Conservation (phyloP, 495 filamentous ascomycete species). For the Podospora comata region DNA sequence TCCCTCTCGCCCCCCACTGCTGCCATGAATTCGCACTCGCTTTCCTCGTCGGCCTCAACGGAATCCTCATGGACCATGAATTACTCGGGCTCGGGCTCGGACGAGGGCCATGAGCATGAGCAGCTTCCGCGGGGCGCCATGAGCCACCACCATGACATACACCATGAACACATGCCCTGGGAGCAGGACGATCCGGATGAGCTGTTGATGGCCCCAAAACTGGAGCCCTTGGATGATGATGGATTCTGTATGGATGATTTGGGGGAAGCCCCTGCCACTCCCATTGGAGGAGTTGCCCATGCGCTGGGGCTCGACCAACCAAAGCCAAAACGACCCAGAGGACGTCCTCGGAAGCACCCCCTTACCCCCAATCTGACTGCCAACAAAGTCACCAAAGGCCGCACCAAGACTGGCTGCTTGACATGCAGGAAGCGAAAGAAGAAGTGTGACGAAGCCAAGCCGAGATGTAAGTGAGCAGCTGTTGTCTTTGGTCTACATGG, state of each 20-base stretch:
- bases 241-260: slow-evolving; percentile 47
- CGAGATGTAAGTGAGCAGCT: slow-evolving; percentile 59
- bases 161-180: slow-evolving; percentile 37
- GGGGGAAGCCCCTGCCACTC: slow-evolving; percentile 40
- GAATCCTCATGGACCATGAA: slow-evolving; percentile 37
- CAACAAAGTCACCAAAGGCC: slow-evolving; percentile 75
- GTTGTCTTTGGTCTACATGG: not conserved
- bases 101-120: not conserved
- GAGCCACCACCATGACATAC: slow-evolving; percentile 1
- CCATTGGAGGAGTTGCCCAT: slow-evolving; percentile 23
- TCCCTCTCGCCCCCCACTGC: slow-evolving; percentile 33
- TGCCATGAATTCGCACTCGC: slow-evolving; percentile 33
- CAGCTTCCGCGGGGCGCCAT: not conserved
- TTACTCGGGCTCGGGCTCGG: slow-evolving; percentile 26
- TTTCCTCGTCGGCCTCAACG: slow-evolving; percentile 31
- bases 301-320: slow-evolving; percentile 21
- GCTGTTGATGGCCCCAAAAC: slow-evolving; percentile 39
- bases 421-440: slow-evolving; percentile 91
- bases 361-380: slow-evolving; percentile 46
- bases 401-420: slow-evolving; percentile 91
- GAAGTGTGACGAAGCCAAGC: slow-evolving; percentile 96
- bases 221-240: slow-evolving; percentile 48
- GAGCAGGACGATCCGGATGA: slow-evolving; percentile 37
- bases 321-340: slow-evolving; percentile 60
- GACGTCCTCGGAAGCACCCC: slow-evolving; percentile 82